phyloP scores from a whole-genome alignment of 2,329 filamentous ascomycete genomes.

The Gyromitra esculenta region DNA sequence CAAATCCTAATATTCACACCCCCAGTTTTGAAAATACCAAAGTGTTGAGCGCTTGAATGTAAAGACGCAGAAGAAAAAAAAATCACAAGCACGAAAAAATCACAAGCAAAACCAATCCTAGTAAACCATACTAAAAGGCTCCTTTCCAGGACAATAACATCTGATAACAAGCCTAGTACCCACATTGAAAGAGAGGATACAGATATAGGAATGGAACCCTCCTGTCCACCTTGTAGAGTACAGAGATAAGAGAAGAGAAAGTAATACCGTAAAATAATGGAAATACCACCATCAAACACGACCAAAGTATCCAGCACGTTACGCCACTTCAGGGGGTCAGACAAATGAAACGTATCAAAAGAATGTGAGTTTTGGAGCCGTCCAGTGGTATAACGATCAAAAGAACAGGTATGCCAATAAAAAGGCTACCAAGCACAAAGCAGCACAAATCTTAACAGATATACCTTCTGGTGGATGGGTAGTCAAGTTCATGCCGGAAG shows the following conservation, averaged over 20 bases:
- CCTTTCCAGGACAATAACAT: constrained; percentile 18
- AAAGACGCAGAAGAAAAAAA: constrained; percentile 25
- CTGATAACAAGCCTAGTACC: constrained; percentile 37
- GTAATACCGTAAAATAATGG: constrained; percentile 41
- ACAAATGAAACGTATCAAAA: constrained; percentile 51
- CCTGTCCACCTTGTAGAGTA: constrained; percentile 51
- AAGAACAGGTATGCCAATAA: constrained; percentile 96
- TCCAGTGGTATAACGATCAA: constrained; percentile 64
- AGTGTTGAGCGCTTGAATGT: constrained; percentile 33
- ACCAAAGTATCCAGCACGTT: constrained; percentile 49
- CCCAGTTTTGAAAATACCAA: constrained; percentile 33
- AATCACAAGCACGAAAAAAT: constrained; percentile 3
- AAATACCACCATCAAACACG: constrained; percentile 44
- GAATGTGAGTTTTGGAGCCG: constrained; percentile 25
- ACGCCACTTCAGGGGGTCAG: constrained; percentile 33
- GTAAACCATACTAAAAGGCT: constrained; percentile 16
- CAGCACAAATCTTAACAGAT: constrained; percentile 83
- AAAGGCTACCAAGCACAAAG: constrained; percentile 88
- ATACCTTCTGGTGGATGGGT: constrained; percentile 76
- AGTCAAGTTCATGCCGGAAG: constrained; percentile 68
- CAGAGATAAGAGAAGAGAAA: constrained; percentile 56
- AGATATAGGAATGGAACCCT: constrained; percentile 41
- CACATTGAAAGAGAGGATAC: constrained; percentile 41
- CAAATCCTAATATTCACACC: constrained; percentile 29
- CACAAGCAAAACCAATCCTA: constrained; percentile 23